Evolutionary conservation across 2,329 filamentous ascomycete species (phyloP).

Genomic region (Verticillium isaacii): DNA sequence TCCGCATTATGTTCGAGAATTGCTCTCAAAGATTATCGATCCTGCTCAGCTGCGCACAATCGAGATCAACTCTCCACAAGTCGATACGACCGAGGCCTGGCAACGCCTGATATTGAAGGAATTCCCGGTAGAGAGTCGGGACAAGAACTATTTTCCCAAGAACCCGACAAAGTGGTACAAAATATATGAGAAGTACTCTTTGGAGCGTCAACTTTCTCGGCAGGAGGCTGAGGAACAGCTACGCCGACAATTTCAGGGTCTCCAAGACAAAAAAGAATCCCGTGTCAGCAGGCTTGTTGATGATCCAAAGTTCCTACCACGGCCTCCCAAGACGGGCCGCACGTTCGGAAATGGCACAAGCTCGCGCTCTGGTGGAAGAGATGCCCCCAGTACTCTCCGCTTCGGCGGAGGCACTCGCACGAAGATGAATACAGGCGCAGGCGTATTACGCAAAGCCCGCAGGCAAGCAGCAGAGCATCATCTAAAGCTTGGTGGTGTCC

Average conservation of each 20-base stretch:
- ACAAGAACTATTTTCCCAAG: conserved; percentile 59
- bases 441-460: conserved; percentile 51
- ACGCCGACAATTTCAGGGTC: conserved; percentile 49
- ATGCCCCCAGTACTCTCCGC: conserved; percentile 26
- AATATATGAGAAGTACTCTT: conserved; percentile 67
- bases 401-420: conserved; percentile 47
- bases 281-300: conserved; percentile 55
- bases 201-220: conserved; percentile 51
- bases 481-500: conserved; percentile 5
- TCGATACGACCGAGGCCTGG: conserved; percentile 74
- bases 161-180: conserved; percentile 71
- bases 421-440: conserved; percentile 45
- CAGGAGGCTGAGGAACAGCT: conserved; percentile 56
- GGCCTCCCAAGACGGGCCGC: conserved; percentile 27
- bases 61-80: conserved; percentile 72
- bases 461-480: conserved; percentile 48
- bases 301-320: conserved; percentile 36
- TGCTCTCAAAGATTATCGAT: conserved; percentile 68
- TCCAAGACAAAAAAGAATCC: conserved; percentile 52
- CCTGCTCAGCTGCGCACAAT: conserved; percentile 70
- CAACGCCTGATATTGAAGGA: conserved; percentile 71
- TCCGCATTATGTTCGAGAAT: conserved; percentile 42
- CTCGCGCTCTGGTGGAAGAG: conserved; percentile 13
- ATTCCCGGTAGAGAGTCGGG: conserved; percentile 60
- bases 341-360: conserved; percentile 9